Conservation (phyloP, 1,139 yeast genomes). For the Entelexis paramagnoliae region DNA sequence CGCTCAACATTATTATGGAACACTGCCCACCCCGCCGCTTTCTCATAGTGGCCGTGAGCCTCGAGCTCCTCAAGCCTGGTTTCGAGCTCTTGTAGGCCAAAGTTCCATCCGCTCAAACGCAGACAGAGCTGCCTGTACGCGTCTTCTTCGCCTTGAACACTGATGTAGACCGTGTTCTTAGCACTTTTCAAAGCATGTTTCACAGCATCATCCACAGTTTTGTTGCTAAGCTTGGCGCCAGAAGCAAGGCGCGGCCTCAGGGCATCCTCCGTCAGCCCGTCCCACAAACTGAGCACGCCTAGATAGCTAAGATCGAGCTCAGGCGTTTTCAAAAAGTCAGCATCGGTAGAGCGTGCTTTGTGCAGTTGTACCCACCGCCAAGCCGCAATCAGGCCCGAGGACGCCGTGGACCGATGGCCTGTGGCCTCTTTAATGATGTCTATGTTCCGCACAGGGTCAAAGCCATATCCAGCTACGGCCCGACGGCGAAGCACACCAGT, state of each 20-base stretch:
- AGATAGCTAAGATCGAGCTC: slow-evolving; percentile 70
- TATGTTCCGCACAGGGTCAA: slow-evolving; percentile 57
- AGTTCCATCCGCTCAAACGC: slow-evolving; percentile 86
- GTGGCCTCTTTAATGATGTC: slow-evolving; percentile 35
- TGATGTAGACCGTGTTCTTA: slow-evolving; percentile 22
- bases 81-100: slow-evolving; percentile 66
- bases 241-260: slow-evolving; percentile 9
- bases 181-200: slow-evolving; percentile 26
- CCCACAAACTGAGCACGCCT: slow-evolving; percentile 88
- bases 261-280: slow-evolving; percentile 37
- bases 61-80: slow-evolving; percentile 52
- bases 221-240: not conserved
- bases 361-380: slow-evolving; percentile 83
- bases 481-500: slow-evolving; percentile 48
- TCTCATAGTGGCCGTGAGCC: slow-evolving; percentile 53
- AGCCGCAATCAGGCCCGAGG: slow-evolving; percentile 32
- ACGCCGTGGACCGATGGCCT: slow-evolving; percentile 6
- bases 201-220: slow-evolving; percentile 27
- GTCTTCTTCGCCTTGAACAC: slow-evolving; percentile 26
- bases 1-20: slow-evolving; percentile 80
- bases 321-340: slow-evolving; percentile 30
- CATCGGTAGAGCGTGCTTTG: slow-evolving; percentile 39
- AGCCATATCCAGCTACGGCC: slow-evolving; percentile 64
- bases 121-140: slow-evolving; percentile 65
- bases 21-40: slow-evolving; percentile 98